phyloP scores from a whole-genome alignment of 345 rosid genomes.

The Trapa bicornis region DNA sequence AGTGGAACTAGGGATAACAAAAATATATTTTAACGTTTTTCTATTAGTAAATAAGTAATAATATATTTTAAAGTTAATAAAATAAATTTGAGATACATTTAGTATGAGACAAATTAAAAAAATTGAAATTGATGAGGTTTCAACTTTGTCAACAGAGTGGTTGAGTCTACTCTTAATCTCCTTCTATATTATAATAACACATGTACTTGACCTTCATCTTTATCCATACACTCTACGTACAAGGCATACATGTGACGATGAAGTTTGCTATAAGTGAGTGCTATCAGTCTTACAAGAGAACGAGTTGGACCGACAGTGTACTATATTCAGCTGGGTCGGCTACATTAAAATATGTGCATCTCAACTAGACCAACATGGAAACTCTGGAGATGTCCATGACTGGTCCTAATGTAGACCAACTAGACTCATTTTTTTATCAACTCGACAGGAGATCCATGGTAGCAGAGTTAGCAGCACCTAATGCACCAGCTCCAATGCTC shows the following conservation, averaged over 20 bases:
- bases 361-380: neutral
- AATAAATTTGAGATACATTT: too few relatives aligned
- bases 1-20: too few relatives aligned
- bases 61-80: too few relatives aligned
- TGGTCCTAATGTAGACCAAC: neutral
- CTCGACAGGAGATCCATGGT: neutral
- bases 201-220: neutral
- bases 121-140: too few relatives aligned
- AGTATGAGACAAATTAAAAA: too few relatives aligned
- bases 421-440: neutral
- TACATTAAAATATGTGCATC: neutral
- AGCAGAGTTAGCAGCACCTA: neutral
- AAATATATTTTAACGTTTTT: too few relatives aligned
- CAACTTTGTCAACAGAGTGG: constrained; percentile 1
- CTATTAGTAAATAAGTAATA: too few relatives aligned
- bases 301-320: too few relatives aligned
- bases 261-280: too few relatives aligned
- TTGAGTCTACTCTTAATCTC: neutral
- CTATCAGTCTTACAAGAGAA: too few relatives aligned
- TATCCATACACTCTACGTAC: neutral
- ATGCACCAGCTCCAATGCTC: constrained; percentile 4
- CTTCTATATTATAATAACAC: too few relatives aligned
- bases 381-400: neutral
- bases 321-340: neutral
- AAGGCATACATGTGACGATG: too few relatives aligned